Conservation (phyloP, 768 basidiomycete species). For the Grammothele lineata region DNA sequence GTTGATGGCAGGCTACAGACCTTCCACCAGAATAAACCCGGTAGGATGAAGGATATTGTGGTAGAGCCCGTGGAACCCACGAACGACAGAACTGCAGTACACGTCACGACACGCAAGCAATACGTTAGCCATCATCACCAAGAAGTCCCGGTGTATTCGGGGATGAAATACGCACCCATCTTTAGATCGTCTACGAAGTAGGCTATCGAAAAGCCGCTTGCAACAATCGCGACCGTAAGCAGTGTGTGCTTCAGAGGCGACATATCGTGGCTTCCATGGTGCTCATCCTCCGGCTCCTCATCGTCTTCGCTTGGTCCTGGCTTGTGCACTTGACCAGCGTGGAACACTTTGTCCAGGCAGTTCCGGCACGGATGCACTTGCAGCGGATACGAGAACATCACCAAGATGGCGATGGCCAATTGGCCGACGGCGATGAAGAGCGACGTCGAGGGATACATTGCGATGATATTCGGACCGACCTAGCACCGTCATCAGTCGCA, state of each 20-base stretch:
- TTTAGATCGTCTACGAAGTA: slow-evolving; percentile 76
- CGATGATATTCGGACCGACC: slow-evolving; percentile 91
- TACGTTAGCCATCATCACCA: slow-evolving; percentile 8
- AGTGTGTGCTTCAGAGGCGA: slow-evolving; percentile 59
- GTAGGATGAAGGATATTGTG: slow-evolving; percentile 94
- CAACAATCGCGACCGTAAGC: slow-evolving; percentile 65
- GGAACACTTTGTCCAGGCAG: slow-evolving; percentile 88
- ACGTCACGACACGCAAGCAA: slow-evolving; percentile 2
- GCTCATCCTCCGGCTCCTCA: slow-evolving; percentile 46
- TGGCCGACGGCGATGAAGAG: slow-evolving; percentile 92
- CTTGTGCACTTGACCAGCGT: slow-evolving; percentile 32
- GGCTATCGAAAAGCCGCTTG: slow-evolving; percentile 64
- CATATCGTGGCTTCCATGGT: slow-evolving; percentile 60
- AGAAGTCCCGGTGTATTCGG: slow-evolving; percentile 1
- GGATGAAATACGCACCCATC: slow-evolving; percentile 50
- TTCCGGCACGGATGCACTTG: slow-evolving; percentile 93
- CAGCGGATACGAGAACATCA: slow-evolving; percentile 90
- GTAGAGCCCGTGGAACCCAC: slow-evolving; percentile 97
- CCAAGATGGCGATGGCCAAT: slow-evolving; percentile 85
- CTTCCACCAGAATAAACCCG: slow-evolving; percentile 93
- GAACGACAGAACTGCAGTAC: slow-evolving; percentile 78
- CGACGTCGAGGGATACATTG: slow-evolving; percentile 90
- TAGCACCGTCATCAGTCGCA: slow-evolving; percentile 21
- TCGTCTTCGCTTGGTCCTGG: slow-evolving; percentile 35
- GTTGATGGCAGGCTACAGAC: slow-evolving; percentile 31